phyloP scores from a whole-genome alignment of 2,329 filamentous ascomycete genomes.

The Aspergillus neotritici region DNA sequence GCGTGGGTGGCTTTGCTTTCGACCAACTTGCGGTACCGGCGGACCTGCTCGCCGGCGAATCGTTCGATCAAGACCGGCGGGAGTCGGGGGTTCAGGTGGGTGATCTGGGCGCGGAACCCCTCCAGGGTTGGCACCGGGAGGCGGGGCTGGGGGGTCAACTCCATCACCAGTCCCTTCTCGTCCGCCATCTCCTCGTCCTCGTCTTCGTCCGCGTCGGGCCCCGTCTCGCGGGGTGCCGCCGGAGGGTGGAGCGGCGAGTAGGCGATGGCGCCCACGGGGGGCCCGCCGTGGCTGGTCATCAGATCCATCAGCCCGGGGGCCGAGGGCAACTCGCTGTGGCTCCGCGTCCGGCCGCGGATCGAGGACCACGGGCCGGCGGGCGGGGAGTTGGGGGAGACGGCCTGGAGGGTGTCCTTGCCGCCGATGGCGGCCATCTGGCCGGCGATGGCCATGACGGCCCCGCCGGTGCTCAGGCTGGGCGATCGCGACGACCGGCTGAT shows the following conservation, averaged over 20 bases:
- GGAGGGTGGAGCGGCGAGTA: constrained; percentile 31
- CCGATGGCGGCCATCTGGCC: constrained; percentile 43
- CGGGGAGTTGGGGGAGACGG: constrained; percentile 35
- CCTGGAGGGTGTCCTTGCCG: constrained; percentile 54
- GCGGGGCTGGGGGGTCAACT: constrained; percentile 58
- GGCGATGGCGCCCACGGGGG: constrained; percentile 52
- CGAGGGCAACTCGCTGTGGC: constrained; percentile 51
- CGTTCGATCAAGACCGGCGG: constrained; percentile 67
- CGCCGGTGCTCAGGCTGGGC: constrained; percentile 35
- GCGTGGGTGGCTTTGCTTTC: constrained; percentile 66
- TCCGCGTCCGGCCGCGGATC: constrained; percentile 47
- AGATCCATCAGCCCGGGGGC: constrained; percentile 47
- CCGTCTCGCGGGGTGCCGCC: constrained; percentile 7
- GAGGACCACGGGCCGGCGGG: constrained; percentile 42
- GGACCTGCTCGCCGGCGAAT: constrained; percentile 73
- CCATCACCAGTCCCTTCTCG: constrained; percentile 57
- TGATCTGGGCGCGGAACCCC: constrained; percentile 71
- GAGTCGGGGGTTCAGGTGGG: constrained; percentile 68
- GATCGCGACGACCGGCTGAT: constrained; percentile 34
- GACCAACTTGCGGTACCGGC: constrained; percentile 72
- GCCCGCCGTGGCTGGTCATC: constrained; percentile 54
- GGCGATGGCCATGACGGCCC: constrained; percentile 42
- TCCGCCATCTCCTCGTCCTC: constrained; percentile 54
- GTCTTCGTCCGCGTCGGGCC: constrained; percentile 29
- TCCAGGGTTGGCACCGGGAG: constrained; percentile 65